Evolutionary conservation across 169 alveolate genomes (phyloP), one percentile per base, ranked within the genome.

Genomic region (Plasmodium knowlesi): DNA sequence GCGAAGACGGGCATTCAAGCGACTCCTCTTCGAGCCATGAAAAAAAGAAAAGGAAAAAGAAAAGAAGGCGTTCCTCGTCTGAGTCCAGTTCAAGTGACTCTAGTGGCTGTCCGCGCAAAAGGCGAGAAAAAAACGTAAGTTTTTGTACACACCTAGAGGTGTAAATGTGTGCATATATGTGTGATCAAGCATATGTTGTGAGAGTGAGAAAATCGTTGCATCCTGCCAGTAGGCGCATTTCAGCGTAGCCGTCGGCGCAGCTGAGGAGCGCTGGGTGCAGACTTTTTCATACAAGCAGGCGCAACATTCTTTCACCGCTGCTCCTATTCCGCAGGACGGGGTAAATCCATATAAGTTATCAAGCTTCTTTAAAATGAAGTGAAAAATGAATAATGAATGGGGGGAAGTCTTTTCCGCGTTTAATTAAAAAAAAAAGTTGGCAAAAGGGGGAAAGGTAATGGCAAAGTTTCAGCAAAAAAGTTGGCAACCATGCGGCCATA

Each of bases 281-380:
- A 46, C n/a, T 46, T 46, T 46, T 46, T n/a, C 54, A 10, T 19
- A 28, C 22, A 41, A 34, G 84, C 54, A 14, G 10, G 53, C 53
- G 16, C 53, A 74, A 34, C 25, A 28, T 9, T 82, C 5, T 61
- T 43, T 76, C 25, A 78, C 43, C 30, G 43, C 9, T 67, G 28
- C 19, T 89, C 83, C 46, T 34, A 10, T 61, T 90, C 83, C 82
- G 54, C 30, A 90, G 95, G 92, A 67, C 37, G 46, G 73, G 81
- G 72, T 81, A 43, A 90, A 90, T 76, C 95, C 95, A 28, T 81
- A 43, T 81, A 90, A 90, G 30, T 54, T 90, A 82, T 90, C 95
- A 73, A 74, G 74, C 73, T 90, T 90, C 50, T 90, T 90, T 81
- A 90, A 82, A 90, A 90, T 90, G 95, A 90, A 90, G 37, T 90